A percentile compares a stretch with the other conserved stretches of the same genome.
Evolutionary conservation across 495 filamentous ascomycete species (phyloP).

Genomic region (Usnea hakonensis): DNA sequence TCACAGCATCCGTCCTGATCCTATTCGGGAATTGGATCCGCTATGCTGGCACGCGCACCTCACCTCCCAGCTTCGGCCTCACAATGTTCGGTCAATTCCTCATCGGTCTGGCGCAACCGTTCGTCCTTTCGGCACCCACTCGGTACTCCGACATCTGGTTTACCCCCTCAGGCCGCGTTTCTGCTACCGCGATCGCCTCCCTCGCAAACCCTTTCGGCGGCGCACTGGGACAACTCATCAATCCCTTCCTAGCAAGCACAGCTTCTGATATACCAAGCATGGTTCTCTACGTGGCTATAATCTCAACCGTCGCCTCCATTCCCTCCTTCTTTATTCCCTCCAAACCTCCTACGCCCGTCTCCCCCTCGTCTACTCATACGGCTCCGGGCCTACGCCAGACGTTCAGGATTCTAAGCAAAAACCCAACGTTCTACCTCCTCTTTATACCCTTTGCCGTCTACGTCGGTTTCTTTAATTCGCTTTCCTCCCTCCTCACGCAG

Average conservation of each 20-base stretch:
- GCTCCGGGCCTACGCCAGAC: constrained; percentile 48
- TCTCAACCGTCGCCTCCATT: constrained; percentile 63
- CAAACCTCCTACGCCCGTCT: constrained; percentile 65
- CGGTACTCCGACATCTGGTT: constrained; percentile 95
- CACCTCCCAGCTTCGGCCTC: constrained; percentile 52
- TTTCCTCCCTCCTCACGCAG: constrained; percentile 84
- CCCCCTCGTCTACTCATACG: constrained; percentile 41
- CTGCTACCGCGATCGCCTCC: constrained; percentile 77
- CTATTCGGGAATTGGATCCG: constrained; percentile 89
- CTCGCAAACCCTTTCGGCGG: constrained; percentile 85
- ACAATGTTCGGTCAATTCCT: constrained; percentile 95
- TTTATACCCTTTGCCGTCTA: constrained; percentile 71
- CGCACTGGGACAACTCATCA: constrained; percentile 77
- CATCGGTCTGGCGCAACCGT: constrained; percentile 82
- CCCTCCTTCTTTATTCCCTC: constrained; percentile 83
- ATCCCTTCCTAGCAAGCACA: constrained; percentile 62
- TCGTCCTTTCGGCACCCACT: constrained; percentile 83
- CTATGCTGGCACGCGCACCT: constrained; percentile 65
- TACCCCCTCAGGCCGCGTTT: constrained; percentile 70
- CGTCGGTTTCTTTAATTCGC: constrained; percentile 87
- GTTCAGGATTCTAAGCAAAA: constrained; percentile 39
- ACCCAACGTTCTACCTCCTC: constrained; percentile 67
- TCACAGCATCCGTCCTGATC: constrained; percentile 61
- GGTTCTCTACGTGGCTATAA: constrained; percentile 80
- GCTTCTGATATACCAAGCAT: constrained; percentile 63